Evolutionary conservation across 108 stramenopile species (phyloP), one percentile per base, ranked within the genome.

Genomic region (Fistulifera solaris): DNA sequence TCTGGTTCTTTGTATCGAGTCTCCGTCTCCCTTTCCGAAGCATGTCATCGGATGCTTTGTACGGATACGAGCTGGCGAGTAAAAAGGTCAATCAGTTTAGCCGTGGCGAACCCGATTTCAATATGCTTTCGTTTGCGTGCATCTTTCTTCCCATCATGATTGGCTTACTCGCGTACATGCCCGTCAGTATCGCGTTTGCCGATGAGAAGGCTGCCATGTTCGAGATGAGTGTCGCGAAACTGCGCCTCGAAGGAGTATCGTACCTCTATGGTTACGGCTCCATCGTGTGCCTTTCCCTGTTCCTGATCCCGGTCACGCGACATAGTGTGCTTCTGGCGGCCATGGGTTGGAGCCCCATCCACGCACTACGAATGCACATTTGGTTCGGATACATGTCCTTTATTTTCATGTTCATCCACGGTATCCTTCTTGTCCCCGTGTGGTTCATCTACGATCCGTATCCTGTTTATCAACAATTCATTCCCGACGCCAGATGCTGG

Each of bases 221-320:
- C 15, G 50, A n/a, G 22, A 5, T 51, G 25, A 27, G 22, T 21
- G 24, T 5, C 15, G 23, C 24, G 23, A 17, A 27, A 22, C 25
- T 27, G 19, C 15, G 15, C 2, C 6, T 26, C 22, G 50, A 23
- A 27, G 5, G 22, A 51, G 5, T 23, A 4, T n/a, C n/a, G 21
- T 26, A 27, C 15, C 3, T 27, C 7, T 26, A 22, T 22, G 24
- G 25, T 3, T 22, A 27, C 25, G 25, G 15, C 25, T 51, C 50
- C 61, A 61, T 23, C 26, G 27, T 22, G 61, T 50, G 42, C 59
- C 46, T 25, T 11, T 40, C 11, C 18, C 52, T 19, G 28, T 73
- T 73, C 35, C 44, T 73, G 11, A 62, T 73, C 13, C 72, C 72
- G 0, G 72, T 73, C 38, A 48, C 72, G 1, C 61, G 48, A 22